Percentiles rank a stretch among this genome's conserved stretches.
These are phyloP conservation scores for Podila horticola DNA, from an alignment of 192 early-diverging fungal species.

Conservation along the genomic window DNA sequence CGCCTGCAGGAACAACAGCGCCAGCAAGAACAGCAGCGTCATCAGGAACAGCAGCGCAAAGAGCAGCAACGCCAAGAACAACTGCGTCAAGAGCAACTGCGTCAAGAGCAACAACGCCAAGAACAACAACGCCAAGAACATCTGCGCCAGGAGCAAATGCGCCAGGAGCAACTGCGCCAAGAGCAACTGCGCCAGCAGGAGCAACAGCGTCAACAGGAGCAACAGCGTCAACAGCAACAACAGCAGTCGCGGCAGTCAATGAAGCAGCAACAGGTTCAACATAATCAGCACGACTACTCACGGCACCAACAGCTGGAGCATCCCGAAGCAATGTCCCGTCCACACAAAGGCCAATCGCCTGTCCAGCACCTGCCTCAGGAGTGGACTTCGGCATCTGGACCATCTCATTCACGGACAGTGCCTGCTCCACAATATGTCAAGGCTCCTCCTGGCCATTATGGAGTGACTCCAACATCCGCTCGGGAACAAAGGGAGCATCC, in stretches of 20 bases:
- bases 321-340: too few relatives aligned
- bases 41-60: neutral
- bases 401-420: too few relatives aligned
- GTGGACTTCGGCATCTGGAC: too few relatives aligned
- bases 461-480: too few relatives aligned
- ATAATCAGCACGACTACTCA: neutral
- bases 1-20: constrained; percentile 4
- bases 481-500: constrained; percentile 6
- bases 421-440: too few relatives aligned
- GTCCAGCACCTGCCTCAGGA: too few relatives aligned
- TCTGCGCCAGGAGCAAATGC: neutral
- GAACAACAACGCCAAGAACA: constrained; percentile 9
- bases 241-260: neutral
- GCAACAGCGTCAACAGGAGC: constrained; percentile 12
- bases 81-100: constrained; percentile 13
- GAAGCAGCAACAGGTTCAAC: constrained; percentile 5
- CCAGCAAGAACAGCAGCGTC: constrained; percentile 2
- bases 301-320: constrained; percentile 5
- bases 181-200: neutral
- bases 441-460: too few relatives aligned
- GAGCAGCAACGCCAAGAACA: constrained; percentile 13
- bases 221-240: neutral
- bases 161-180: constrained; percentile 1
- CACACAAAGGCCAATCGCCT: too few relatives aligned
- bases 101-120: constrained; percentile 4